Conservation (phyloP, 2,329 filamentous ascomycete species). For the Aspergillus glaucus region DNA sequence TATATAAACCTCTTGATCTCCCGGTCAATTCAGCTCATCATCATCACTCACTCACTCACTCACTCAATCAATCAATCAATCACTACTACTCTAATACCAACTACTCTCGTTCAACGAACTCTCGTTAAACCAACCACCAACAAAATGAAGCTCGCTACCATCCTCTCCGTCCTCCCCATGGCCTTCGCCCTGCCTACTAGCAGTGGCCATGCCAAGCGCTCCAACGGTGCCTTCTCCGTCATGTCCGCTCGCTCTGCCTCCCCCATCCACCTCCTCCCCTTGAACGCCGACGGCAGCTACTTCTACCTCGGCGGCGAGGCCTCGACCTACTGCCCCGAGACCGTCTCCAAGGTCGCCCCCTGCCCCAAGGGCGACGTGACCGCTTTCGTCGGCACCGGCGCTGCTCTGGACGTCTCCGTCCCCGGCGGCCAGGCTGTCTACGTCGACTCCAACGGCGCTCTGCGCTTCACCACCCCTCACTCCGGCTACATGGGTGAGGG, state of each 20-base stretch:
- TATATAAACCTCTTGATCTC: too few species aligned
- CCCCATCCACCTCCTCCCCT: slow-evolving; percentile 42
- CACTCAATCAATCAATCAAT: too few species aligned
- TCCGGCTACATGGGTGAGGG: slow-evolving; percentile 48
- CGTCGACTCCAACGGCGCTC: slow-evolving; percentile 47
- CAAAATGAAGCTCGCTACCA: slow-evolving; percentile 3
- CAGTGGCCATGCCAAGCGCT: neutral
- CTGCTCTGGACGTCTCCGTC: slow-evolving; percentile 40
- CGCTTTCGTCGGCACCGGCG: neutral
- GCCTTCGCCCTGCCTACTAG: neutral
- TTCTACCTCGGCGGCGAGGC: slow-evolving; percentile 48
- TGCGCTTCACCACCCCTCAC: slow-evolving; percentile 55
- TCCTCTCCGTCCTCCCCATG: slow-evolving; percentile 1
- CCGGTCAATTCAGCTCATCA: too few species aligned
- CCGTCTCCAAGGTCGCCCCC: slow-evolving; percentile 1
- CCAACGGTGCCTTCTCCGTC: slow-evolving; percentile 34
- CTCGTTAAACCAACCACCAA: neutral
- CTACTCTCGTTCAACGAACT: too few species aligned
- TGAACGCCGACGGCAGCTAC: slow-evolving; percentile 43
- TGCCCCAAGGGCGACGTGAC: slow-evolving; percentile 46
- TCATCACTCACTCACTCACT: too few species aligned
- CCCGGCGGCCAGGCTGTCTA: slow-evolving; percentile 60
- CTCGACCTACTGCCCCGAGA: slow-evolving; percentile 45
- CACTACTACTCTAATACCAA: too few species aligned
- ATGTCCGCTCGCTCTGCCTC: slow-evolving; percentile 42